phyloP scores from a whole-genome alignment of 306 rosid species.

The Quercus alba region DNA sequence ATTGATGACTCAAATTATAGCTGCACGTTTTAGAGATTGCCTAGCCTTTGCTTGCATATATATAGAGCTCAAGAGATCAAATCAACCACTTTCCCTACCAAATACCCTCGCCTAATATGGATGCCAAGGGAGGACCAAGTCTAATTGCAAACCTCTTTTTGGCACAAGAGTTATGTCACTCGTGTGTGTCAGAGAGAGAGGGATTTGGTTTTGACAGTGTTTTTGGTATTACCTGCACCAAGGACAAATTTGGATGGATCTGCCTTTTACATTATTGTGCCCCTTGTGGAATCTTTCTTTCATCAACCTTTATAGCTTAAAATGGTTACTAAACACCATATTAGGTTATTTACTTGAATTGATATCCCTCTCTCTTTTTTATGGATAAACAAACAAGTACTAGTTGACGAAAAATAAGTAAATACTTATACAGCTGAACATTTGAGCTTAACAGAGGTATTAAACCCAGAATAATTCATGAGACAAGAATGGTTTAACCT shows the following conservation, averaged over 20 bases:
- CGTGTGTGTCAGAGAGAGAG: neutral
- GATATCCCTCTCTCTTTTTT: too few species aligned
- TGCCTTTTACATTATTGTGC: neutral
- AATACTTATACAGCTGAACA: too few species aligned
- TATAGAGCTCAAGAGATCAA: slow-evolving; percentile 28
- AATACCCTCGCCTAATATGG: slow-evolving; percentile 37
- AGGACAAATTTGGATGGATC: neutral
- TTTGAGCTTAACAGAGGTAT: too few species aligned
- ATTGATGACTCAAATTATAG: slow-evolving; percentile 18
- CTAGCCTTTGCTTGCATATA: slow-evolving; percentile 25
- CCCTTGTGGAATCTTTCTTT: neutral
- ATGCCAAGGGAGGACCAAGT: slow-evolving; percentile 36
- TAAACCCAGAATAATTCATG: too few species aligned
- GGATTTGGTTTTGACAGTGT: neutral
- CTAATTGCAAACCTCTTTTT: slow-evolving; percentile 11
- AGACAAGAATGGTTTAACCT: too few species aligned
- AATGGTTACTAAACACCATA: too few species aligned
- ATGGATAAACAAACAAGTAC: too few species aligned
- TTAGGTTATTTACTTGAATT: too few species aligned
- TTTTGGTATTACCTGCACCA: slow-evolving; percentile 20
- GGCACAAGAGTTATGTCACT: neutral
- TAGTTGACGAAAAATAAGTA: too few species aligned
- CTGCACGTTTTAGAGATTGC: slow-evolving; percentile 12
- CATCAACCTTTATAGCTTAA: too few species aligned
- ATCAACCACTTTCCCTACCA: slow-evolving; percentile 46